Percentiles rank a stretch among this genome's conserved stretches.
phyloP scores from a whole-genome alignment of 2,329 filamentous ascomycete species.

The Acephala macrosclerotiorum region DNA sequence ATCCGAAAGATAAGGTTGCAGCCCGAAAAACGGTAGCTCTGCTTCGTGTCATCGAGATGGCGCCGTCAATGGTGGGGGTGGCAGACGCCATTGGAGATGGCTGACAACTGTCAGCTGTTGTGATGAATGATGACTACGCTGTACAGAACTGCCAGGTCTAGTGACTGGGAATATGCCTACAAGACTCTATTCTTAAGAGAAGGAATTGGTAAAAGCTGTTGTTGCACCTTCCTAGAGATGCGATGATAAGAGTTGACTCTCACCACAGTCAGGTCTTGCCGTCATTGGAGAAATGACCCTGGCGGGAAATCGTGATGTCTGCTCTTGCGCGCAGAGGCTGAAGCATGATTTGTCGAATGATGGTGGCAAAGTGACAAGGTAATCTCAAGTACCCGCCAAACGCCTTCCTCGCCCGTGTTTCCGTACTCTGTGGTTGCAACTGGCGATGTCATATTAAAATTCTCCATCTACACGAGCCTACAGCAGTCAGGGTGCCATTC shows the following conservation, averaged over 20 bases:
- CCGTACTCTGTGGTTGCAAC: slow-evolving; percentile 9
- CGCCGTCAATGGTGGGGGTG: not conserved
- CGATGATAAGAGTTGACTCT: slow-evolving; percentile 6
- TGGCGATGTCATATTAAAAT: slow-evolving; percentile 22
- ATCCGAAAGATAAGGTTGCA: slow-evolving; percentile 17
- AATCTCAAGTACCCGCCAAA: slow-evolving; percentile 12
- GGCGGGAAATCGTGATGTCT: not conserved
- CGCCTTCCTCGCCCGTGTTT: slow-evolving; percentile 12
- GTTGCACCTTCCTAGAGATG: not conserved
- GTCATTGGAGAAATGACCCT: slow-evolving; percentile 6
- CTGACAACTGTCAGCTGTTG: not conserved
- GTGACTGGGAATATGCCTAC: not conserved
- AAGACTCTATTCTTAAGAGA: not conserved
- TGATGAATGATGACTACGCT: not conserved
- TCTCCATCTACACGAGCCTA: slow-evolving; percentile 16
- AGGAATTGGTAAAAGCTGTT: not conserved
- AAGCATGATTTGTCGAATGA: slow-evolving; percentile 16
- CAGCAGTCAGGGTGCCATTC: not conserved
- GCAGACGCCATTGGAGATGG: not conserved
- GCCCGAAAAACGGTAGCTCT: not conserved
- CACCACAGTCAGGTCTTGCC: not conserved
- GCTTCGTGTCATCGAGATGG: not conserved
- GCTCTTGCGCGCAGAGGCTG: slow-evolving; percentile 2
- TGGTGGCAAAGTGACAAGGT: slow-evolving; percentile 9
- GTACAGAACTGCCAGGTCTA: not conserved